Base-by-base conservation (phyloP, 2,329 filamentous ascomycete species). In the Pezizomycotina sp. region DNA sequence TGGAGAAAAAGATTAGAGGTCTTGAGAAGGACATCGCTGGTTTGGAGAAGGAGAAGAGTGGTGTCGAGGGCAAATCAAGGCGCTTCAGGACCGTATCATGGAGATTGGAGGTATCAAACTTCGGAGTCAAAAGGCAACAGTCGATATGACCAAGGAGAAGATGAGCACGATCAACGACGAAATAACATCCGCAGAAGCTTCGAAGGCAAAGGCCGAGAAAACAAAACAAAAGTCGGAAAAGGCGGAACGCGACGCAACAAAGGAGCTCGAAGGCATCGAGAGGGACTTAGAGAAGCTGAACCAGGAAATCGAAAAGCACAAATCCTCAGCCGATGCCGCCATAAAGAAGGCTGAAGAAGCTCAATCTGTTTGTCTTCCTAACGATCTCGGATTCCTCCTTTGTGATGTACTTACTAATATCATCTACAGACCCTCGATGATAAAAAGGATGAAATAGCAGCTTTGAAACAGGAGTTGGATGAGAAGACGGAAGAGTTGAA, bases 61-160 rank as follows among this genome's bases (percentile, higher is more conserved):
- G 76, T 28, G 74, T 92, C 6, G 89, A 98, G 55, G 74, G 76
- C 89, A 95, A 57, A 95, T 98, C 59, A 86, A 92, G 59, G 68
- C 68, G 13, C 65, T 98, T 1, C 86, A 98, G 55, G 77, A 89
- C 65, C 92, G 84, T 64, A 98, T 98, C 53, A 95, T 98, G 89
- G 77, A 93, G 58, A 77, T 92, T 46, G 89, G 89, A 53, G 89
- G 89, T 58, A 83, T 95, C 52, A 83, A 81, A 59, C 71, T 98
- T 12, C 76, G 89, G 36, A 71, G 76, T 12, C 86, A 98, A 55
- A 84, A 89, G 50, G 74, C 81, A 43, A 91, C 79, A 62, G 83
- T 98, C 21, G 86, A 95, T 54, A 69, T 74, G 5, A 63, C 91
- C 46, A 92, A 91, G 55, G 78, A 83, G 51, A 76, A 92, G 54